Evolutionary conservation across 805 yeast species (phyloP).

Genomic region (Metschnikowia anglica): DNA sequence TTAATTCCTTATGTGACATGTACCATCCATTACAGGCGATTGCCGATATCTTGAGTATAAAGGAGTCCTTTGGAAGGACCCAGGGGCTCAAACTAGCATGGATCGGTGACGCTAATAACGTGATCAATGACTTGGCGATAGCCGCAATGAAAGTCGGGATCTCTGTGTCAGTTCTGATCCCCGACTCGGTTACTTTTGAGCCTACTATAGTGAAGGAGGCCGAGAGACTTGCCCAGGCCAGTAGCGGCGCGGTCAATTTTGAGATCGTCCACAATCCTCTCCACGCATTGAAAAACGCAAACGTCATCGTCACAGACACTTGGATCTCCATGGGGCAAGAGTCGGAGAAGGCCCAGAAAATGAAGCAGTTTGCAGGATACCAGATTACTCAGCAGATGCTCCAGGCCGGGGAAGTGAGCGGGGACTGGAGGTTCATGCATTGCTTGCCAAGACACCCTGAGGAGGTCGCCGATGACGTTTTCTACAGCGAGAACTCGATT

Average conservation of each 20-base stretch:
- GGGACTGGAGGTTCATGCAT: constrained; percentile 91
- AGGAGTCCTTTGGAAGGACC: constrained; percentile 65
- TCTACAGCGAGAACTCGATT: constrained; percentile 73
- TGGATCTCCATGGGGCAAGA: constrained; percentile 99
- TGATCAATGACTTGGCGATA: constrained; percentile 86
- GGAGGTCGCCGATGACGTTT: constrained; percentile 92
- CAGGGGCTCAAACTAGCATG: constrained; percentile 78
- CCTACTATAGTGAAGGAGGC: constrained; percentile 55
- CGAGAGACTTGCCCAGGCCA: constrained; percentile 43
- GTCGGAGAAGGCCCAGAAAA: constrained; percentile 63
- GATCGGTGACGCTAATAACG: constrained; percentile 97
- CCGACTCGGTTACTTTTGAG: constrained; percentile 67
- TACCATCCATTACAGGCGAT: constrained; percentile 96
- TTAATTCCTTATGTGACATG: constrained; percentile 88
- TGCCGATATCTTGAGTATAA: constrained; percentile 83
- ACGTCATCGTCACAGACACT: constrained; percentile 91
- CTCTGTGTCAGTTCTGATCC: constrained; percentile 80
- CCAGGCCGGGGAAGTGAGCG: constrained; percentile 52
- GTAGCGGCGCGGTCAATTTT: constrained; percentile 42
- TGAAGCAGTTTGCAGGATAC: constrained; percentile 82
- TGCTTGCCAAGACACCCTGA: constrained; percentile 94
- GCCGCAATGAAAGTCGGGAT: constrained; percentile 87
- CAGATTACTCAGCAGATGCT: constrained; percentile 75
- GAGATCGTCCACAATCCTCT: constrained; percentile 69
- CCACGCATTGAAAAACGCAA: constrained; percentile 70